A percentile compares a stretch with the other conserved stretches of the same genome.
Conservation (phyloP, 345 rosid genomes). For the Citrus trifoliata region DNA sequence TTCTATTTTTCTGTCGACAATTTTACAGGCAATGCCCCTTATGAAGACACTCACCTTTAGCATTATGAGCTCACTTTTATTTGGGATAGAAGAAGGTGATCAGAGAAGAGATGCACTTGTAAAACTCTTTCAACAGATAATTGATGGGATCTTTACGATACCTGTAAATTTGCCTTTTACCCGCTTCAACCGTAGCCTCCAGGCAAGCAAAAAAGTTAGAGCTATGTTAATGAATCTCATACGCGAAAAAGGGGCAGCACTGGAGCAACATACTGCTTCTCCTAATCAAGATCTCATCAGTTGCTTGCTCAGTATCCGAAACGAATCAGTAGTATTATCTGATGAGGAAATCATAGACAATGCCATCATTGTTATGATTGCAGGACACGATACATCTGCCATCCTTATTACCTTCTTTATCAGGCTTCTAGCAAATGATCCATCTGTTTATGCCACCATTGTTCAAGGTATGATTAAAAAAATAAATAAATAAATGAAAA, state of each 20-base stretch:
- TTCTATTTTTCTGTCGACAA: too few relatives aligned
- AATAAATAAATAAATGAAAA: too few relatives aligned
- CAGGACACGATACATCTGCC: slow-evolving; percentile 32
- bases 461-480: slow-evolving; percentile 8
- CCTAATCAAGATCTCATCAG: slow-evolving; percentile 23
- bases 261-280: background rate
- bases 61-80: slow-evolving; percentile 21
- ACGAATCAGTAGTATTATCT: background rate
- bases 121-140: slow-evolving; percentile 7
- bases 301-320: slow-evolving; percentile 11
- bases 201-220: background rate
- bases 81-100: slow-evolving; percentile 27
- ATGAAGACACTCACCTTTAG: slow-evolving; percentile 40
- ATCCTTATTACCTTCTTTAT: slow-evolving; percentile 23
- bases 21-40: slow-evolving; percentile 22
- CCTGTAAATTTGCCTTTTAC: slow-evolving; percentile 33
- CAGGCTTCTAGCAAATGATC: slow-evolving; percentile 17
- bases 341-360: slow-evolving; percentile 26
- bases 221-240: background rate
- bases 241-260: slow-evolving; percentile 5
- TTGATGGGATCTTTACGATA: slow-evolving; percentile 21
- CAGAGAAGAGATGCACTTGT: slow-evolving; percentile 10
- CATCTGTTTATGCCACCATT: slow-evolving; percentile 12
- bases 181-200: slow-evolving; percentile 14
- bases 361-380: slow-evolving; percentile 7